Evolutionary conservation across 805 yeast species (phyloP), one percentile per base, ranked within the genome.

Genomic region (Nakazawaea holstii): DNA sequence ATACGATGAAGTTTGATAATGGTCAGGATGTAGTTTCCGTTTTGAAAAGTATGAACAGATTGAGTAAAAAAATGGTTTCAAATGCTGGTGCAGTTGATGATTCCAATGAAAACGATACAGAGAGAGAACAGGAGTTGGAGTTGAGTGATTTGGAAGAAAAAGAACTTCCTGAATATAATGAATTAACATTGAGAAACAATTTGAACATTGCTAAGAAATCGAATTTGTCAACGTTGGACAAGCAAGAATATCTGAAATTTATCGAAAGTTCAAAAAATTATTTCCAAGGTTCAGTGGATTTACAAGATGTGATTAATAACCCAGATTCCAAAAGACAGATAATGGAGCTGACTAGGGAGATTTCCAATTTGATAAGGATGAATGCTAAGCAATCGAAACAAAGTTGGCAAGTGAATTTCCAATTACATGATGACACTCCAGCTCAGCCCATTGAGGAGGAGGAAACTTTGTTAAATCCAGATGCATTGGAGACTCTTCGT

Each of bases 31-130:
- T 90, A 55, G 74, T 87, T 14, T 79, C 85, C 14, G 80, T 90
- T 15, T 73, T 94, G 69, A 76, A 85, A 54, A 88, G 95, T 52
- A 90, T 92, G 94, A 92, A 92, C 66, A 77, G 90, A 50, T 69
- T 92, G 42, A 84, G 95, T 59, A 81, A 87, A 49, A 80, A 90
- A 54, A 84, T 92, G 85, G 79, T 92, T 53, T 71, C 73, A 40
- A 75, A 79, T 36, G 59, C 74, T 52, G 74, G 15, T 13, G 24
- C 74, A 39, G 72, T 68, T 45, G 73, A 70, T 49, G 66, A 69
- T 46, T 62, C 67, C 8, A 62, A 61, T 6, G 60, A 59, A 10
- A 58, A 53, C 1, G 58, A 60, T 26, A 67, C 68, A 17, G 70
- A 68, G n/a, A 59, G 57, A 27, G 72, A 61, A 37, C 52, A 57